phyloP scores from a whole-genome alignment of 768 basidiomycete species.

The Tricholomella constricta region DNA sequence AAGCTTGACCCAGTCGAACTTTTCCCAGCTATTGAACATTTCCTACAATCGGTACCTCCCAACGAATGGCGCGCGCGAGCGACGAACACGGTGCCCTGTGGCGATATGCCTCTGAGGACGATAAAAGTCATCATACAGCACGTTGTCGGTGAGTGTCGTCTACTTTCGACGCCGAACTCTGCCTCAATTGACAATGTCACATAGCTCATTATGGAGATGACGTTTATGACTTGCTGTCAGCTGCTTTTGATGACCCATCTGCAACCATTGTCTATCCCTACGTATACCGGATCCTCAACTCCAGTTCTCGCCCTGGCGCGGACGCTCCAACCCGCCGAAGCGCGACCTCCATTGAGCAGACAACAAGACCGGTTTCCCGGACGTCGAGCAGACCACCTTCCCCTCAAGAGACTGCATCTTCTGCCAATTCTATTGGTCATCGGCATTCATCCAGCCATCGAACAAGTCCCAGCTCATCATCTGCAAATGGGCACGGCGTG shows the following conservation, averaged over 20 bases:
- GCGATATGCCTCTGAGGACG: slow-evolving; percentile 96
- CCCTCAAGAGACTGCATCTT: slow-evolving; percentile 61
- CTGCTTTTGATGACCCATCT: slow-evolving; percentile 93
- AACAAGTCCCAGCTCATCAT: slow-evolving; percentile 70
- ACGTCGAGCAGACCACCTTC: slow-evolving; percentile 72
- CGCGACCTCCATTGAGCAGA: slow-evolving; percentile 35
- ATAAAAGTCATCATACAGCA: slow-evolving; percentile 99
- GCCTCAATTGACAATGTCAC: slow-evolving; percentile 7
- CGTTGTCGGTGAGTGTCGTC: slow-evolving; percentile 75
- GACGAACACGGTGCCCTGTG: slow-evolving; percentile 88
- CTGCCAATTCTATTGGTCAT: slow-evolving; percentile 48
- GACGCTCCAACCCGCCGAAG: slow-evolving; percentile 38
- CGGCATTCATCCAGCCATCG: slow-evolving; percentile 63
- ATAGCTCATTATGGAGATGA: slow-evolving; percentile 84
- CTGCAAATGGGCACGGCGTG: slow-evolving; percentile 54
- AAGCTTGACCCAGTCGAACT: slow-evolving; percentile 85
- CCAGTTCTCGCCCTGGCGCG: slow-evolving; percentile 48
- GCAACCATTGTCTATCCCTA: slow-evolving; percentile 97
- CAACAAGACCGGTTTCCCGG: slow-evolving; percentile 53
- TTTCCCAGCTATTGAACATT: slow-evolving; percentile 91
- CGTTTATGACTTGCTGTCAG: slow-evolving; percentile 87
- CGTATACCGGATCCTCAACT: slow-evolving; percentile 88
- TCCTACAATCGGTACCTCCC: slow-evolving; percentile 90
- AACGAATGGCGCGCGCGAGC: slow-evolving; percentile 95
- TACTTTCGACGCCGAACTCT: not conserved